Evolutionary conservation across 78 protist genomes (phyloP), one percentile per base, ranked within the genome.

Genomic region (Neovahlkampfia damariscottae): DNA sequence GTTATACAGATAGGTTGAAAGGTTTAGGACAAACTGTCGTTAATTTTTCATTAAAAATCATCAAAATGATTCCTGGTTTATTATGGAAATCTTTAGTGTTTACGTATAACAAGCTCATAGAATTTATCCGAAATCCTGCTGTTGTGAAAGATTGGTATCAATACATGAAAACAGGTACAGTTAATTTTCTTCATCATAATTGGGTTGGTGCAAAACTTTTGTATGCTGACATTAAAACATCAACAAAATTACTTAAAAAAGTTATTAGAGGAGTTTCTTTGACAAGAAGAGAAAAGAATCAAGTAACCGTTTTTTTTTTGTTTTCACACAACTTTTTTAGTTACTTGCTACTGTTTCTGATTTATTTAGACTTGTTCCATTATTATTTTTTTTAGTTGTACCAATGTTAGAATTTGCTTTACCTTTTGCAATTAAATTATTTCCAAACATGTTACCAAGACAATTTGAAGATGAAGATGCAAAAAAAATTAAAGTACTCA

Each of bases 371-470:
- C 29, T 88, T 38, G 70, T 88, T n/a, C 91, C 91, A 34, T 82
- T 88, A 72, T 5, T 35, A 31, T 30, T 86, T 10, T 76, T 88
- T 74, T 7, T 88, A 1, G 28, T 88, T 28, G 72, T 88, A 5
- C 91, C 91, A 7, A 27, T 72, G 29, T 59, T 68, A 62, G 91
- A 88, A 35, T 40, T 88, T 10, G 38, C 40, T 27, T 80, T 88
- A 38, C 91, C 91, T 9, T 29, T 88, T 29, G 75, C 76, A 1
- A 29, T 88, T 29, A 36, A 38, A 34, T 10, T 88, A 72, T 88
- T 88, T 80, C 91, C 91, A 8, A 38, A 37, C 50, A 67, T 88
- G 82, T 82, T 86, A 19, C 91, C 91, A 0, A 69, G 81, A 5
- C 70, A 84, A 6, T 88, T 85, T 38, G 73, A 35, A 59, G 36